Conservation (phyloP, 2,329 filamentous ascomycete species). For the Calonectria fujianensis region DNA sequence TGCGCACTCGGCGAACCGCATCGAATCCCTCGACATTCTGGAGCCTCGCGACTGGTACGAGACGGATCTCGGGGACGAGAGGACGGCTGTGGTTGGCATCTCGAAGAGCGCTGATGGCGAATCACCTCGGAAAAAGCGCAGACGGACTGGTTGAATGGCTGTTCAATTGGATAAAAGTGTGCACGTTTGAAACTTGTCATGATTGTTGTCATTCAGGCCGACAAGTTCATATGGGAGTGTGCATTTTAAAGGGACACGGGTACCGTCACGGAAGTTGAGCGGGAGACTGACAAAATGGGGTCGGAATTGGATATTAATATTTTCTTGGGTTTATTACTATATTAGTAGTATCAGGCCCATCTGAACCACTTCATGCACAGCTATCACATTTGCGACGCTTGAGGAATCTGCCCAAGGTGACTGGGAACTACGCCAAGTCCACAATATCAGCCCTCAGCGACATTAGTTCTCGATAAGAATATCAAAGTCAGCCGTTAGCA, state of each 20-base stretch:
- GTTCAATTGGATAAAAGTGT: background rate
- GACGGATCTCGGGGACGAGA: background rate
- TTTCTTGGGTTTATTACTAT: background rate
- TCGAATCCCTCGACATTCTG: background rate
- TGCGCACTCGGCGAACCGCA: background rate
- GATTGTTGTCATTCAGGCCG: background rate
- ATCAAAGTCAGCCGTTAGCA: too few relatives aligned
- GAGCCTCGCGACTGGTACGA: background rate
- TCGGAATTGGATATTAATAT: background rate
- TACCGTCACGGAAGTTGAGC: background rate
- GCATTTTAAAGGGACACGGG: background rate
- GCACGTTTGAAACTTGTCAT: too few relatives aligned
- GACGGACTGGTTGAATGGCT: background rate
- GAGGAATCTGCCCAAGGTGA: too few relatives aligned
- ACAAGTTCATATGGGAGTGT: background rate
- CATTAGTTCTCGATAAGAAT: too few relatives aligned
- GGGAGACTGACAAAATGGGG: background rate
- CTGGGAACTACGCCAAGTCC: too few relatives aligned
- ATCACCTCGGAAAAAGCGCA: background rate
- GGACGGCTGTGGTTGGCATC: background rate
- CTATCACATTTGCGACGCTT: too few relatives aligned
- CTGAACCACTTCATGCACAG: background rate
- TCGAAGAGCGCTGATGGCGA: background rate
- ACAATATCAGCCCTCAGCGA: too few relatives aligned
- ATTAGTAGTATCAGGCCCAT: background rate